Conservation (phyloP, 2,329 filamentous ascomycete species). For the Botryotinia calthae region DNA sequence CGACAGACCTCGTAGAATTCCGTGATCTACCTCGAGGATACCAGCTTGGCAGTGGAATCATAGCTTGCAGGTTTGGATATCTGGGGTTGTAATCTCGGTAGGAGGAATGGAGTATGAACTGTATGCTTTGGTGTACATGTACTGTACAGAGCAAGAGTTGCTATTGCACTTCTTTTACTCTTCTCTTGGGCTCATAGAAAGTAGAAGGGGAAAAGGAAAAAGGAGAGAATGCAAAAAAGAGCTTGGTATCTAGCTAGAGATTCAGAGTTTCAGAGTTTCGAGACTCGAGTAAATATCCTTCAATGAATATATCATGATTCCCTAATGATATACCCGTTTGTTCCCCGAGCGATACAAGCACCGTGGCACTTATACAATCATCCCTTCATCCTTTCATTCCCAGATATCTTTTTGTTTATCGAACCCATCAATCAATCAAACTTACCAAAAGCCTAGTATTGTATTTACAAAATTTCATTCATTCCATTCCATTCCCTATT, state of each 20-base stretch:
- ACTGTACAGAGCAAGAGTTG: neutral
- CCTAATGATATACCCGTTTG: neutral
- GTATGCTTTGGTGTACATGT: neutral
- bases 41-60: neutral
- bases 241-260: neutral
- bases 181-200: neutral
- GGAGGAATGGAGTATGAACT: neutral
- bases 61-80: neutral
- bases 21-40: neutral
- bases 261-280: neutral
- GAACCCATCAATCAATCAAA: neutral
- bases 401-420: neutral
- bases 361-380: neutral
- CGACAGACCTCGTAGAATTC: constrained; percentile 3
- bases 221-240: neutral
- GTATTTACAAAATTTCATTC: neutral
- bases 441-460: neutral
- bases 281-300: neutral
- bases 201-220: neutral
- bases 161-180: neutral
- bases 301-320: neutral
- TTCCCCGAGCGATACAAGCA: neutral
- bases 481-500: neutral
- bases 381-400: neutral
- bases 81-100: neutral